Conservation (phyloP, 2,329 filamentous ascomycete species). For the Sporothrix dimorphospora region DNA sequence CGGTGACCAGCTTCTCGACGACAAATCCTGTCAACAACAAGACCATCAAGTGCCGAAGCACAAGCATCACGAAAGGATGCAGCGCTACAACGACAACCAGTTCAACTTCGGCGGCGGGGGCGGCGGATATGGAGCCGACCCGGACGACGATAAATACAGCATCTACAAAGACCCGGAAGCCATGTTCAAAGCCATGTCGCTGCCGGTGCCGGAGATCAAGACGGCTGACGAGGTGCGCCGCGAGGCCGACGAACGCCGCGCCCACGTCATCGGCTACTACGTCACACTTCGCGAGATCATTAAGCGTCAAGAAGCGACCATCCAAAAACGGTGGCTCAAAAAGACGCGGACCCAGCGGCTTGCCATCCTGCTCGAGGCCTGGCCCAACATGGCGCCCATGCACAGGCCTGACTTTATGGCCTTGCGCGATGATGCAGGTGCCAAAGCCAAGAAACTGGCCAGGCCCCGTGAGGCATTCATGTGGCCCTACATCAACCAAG, state of each 20-base stretch:
- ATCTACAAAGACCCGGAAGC: background rate
- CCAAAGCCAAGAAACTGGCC: conserved; percentile 35
- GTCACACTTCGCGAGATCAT: conserved; percentile 47
- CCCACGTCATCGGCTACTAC: conserved; percentile 35
- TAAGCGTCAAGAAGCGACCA: conserved; percentile 53
- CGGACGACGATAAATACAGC: background rate
- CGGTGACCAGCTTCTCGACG: no score
- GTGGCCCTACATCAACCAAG: conserved; percentile 61
- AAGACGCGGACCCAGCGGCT: conserved; percentile 52
- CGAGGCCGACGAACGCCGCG: background rate
- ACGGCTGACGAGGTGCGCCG: background rate
- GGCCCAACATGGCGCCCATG: conserved; percentile 52
- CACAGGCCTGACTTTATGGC: conserved; percentile 57
- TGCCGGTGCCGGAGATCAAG: background rate
- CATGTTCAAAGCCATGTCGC: background rate
- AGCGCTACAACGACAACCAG: background rate
- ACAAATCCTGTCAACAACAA: no score
- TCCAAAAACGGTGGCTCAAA: conserved; percentile 59
- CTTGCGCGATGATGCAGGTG: background rate
- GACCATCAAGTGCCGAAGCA: no score
- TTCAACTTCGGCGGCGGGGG: no score
- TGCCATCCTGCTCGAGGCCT: conserved; percentile 50
- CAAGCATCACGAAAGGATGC: background rate
- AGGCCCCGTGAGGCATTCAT: conserved; percentile 35
- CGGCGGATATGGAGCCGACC: background rate